A percentile compares a stretch with the other conserved stretches of the same genome.
Evolutionary conservation across 116 monocot species (phyloP).

Genomic region (Papilionanthe hybrid): DNA sequence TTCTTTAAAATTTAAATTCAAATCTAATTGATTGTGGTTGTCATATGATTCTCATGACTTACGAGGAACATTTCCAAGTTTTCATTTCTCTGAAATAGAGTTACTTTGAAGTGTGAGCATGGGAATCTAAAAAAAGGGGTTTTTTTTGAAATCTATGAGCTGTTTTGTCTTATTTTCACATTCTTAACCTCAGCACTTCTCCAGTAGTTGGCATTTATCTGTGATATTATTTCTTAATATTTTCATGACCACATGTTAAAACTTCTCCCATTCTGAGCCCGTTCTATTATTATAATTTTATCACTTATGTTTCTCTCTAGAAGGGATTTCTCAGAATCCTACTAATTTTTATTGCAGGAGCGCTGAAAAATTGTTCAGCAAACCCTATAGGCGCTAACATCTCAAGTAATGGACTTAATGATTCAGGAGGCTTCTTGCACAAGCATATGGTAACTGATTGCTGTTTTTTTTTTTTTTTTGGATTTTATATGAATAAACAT

Average conservation of each 20-base stretch:
- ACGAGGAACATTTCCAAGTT: no score
- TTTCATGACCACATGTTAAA: background rate
- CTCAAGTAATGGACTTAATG: constrained; percentile 25
- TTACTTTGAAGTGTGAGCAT: background rate
- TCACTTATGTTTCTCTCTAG: background rate
- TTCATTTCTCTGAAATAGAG: no score
- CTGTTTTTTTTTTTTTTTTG: background rate
- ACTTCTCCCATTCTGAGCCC: background rate
- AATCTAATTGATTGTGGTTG: no score
- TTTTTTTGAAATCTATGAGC: background rate
- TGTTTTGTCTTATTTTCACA: background rate
- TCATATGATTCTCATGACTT: no score
- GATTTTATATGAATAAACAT: constrained; percentile 8
- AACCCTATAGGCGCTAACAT: constrained; percentile 12
- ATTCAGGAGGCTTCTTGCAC: constrained; percentile 27
- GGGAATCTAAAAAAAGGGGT: background rate
- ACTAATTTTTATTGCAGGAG: constrained; percentile 22
- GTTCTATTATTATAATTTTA: background rate
- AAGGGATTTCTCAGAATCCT: background rate
- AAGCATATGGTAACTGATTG: constrained; percentile 34
- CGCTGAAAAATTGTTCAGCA: constrained; percentile 12
- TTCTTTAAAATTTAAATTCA: no score
- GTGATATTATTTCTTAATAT: background rate
- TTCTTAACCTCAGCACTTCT: constrained; percentile 2
- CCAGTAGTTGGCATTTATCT: background rate